Evolutionary conservation across 306 rosid species (phyloP).

Genomic region (Sechiopsis laciniata): DNA sequence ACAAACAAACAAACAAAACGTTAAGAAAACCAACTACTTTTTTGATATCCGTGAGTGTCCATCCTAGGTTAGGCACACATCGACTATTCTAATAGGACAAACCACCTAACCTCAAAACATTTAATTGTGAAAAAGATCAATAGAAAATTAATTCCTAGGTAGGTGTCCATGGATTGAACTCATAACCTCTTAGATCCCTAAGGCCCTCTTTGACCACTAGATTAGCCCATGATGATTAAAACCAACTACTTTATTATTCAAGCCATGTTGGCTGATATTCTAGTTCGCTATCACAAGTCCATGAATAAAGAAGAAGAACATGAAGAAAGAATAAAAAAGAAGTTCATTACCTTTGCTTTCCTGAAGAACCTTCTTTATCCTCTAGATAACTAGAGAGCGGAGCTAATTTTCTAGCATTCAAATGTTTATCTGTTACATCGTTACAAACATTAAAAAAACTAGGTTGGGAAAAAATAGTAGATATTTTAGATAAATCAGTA

Average conservation of each 20-base stretch:
- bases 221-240: background rate
- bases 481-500: conserved; percentile 11
- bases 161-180: no score
- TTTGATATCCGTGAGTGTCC: no score
- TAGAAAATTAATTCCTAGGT: no score
- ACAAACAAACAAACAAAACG: background rate
- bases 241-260: conserved; percentile 10
- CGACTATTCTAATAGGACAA: no score
- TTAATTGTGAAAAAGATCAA: no score
- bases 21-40: background rate
- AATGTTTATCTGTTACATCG: conserved; percentile 38
- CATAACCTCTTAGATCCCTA: no score
- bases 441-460: conserved; percentile 24
- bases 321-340: background rate
- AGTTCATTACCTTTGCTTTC: conserved; percentile 61
- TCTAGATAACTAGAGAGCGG: conserved; percentile 42
- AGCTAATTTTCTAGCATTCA: conserved; percentile 41
- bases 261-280: background rate
- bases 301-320: background rate
- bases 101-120: no score
- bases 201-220: no score
- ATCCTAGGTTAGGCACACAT: no score
- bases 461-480: conserved; percentile 15
- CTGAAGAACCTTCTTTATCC: conserved; percentile 55
- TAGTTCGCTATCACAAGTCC: background rate